Evolutionary conservation across 768 basidiomycete species (phyloP), one percentile per base, ranked within the genome.

Genomic region (Mycena leptocephala): DNA sequence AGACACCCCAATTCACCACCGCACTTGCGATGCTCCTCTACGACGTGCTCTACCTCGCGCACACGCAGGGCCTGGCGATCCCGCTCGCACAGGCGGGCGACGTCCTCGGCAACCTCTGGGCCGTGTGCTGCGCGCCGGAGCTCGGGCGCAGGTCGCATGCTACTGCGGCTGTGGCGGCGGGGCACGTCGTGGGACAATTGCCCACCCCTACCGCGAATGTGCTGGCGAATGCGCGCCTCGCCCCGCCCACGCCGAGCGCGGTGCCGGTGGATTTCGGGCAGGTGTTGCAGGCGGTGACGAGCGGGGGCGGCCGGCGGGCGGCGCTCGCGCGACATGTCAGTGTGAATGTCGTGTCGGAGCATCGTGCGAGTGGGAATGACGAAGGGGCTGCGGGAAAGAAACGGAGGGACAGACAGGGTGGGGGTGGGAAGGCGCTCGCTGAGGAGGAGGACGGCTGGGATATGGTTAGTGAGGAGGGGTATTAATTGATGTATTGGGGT

Each of bases 181-280:
- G n/a, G n/a, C n/a, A n/a, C n/a, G n/a, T n/a, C n/a, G n/a, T n/a
- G n/a, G n/a, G n/a, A n/a, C n/a, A n/a, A n/a, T n/a, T n/a, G n/a
- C n/a, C n/a, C n/a, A n/a, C n/a, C n/a, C n/a, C n/a, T n/a, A n/a
- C n/a, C n/a, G n/a, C n/a, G n/a, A n/a, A 7, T 41, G 59, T 20
- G 35, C 35, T 5, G 35, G n/a, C 37, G 10, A 16, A 63, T 5
- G 20, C 28, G 18, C 64, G 48, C 30, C 88, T 95, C 8, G 86
- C 89, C 1, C 87, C 92, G 5, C 95, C 95, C 1, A 94, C 94
- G 0, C 91, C 94, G 0, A 82, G 91, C 0, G 79, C 85, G 16
- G n/a, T 96, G 81, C 84, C 86, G 0, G 87, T 96, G 1, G 95
- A 96, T 68, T 96, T 96, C 80, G 88, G 90, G 13, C 95, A 96